Evolutionary conservation across 2,329 filamentous ascomycete genomes (phyloP).

Genomic region (Fusarium nurragi): DNA sequence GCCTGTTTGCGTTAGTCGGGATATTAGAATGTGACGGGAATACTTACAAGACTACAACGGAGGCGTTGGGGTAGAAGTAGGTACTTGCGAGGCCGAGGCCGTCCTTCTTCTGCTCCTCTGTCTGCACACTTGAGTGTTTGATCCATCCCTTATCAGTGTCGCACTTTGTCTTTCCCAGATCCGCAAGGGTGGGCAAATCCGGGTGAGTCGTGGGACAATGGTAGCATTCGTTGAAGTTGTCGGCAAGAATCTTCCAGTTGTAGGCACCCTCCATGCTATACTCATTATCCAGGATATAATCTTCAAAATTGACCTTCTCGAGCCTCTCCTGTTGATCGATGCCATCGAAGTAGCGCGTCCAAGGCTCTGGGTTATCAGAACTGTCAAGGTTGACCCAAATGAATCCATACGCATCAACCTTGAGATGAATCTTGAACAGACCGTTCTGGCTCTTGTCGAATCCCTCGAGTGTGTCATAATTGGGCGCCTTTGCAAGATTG

Average conservation of each 20-base stretch:
- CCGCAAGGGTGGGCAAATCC: constrained; percentile 27
- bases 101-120: constrained; percentile 26
- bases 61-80: constrained; percentile 32
- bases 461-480: constrained; percentile 59
- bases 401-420: constrained; percentile 63
- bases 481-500: constrained; percentile 67
- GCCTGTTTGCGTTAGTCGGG: not conserved
- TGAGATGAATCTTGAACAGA: constrained; percentile 63
- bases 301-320: constrained; percentile 55
- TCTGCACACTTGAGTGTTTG: constrained; percentile 24
- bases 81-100: constrained; percentile 28
- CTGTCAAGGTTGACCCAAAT: constrained; percentile 67
- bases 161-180: constrained; percentile 24
- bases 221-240: constrained; percentile 68
- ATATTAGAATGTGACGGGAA: accelerated
- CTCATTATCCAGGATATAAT: constrained; percentile 63
- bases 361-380: constrained; percentile 55
- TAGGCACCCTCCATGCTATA: constrained; percentile 65
- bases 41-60: constrained; percentile 30
- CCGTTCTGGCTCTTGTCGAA: constrained; percentile 66
- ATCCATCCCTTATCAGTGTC: constrained; percentile 27
- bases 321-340: constrained; percentile 54
- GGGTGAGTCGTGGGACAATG: constrained; percentile 34
- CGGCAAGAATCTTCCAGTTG: constrained; percentile 69
- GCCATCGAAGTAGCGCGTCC: constrained; percentile 60